Base-by-base conservation (phyloP, 1,284 basidiomycete genomes). In the Gomphus bonarii region DNA sequence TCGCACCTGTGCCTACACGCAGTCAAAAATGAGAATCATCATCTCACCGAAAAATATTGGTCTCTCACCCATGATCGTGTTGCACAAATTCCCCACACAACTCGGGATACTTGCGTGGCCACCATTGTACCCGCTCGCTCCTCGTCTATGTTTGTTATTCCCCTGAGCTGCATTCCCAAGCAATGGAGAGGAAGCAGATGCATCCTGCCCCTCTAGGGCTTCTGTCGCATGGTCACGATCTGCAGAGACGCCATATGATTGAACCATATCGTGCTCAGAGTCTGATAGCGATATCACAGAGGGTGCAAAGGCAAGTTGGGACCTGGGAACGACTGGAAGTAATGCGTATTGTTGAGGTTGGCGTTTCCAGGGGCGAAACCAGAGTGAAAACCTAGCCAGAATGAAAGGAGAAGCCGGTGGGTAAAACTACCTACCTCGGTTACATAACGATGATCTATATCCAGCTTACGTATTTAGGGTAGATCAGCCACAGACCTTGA, bases 1-100 rank as follows among this genome's bases (percentile, higher is more conserved):
- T 48, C 11, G 54, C 20, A 36, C 44, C 54, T 43, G 31, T 58
- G 33, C 52, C 57, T 52, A 14, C n/a, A 22, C 8, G 51, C 3
- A 20, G 33, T 20, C n/a, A 40, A 25, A 20, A 36, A 14, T 10
- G 14, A 20, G 9, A 30, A 16, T 36, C 20, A 3, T 28, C 9
- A 12, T 9, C 22, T 11, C 22, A 3, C 16, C n/a, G 20, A 31
- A 35, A 43, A 33, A 36, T 16, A 6, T 16, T 36, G 18, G 28
- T 42, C 7, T 25, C 48, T 50, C 25, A 57, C 91, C 91, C 65
- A 94, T 87, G 64, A 93, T 91, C 0, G 91, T 95, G 65, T 95
- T 91, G 48, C 82, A 75, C 55, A 93, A 72, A 65, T 94, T 94
- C 61, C 85, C 82, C 52, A 87, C 75, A 59, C 79, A 82, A 62